A percentile compares a stretch with the other conserved stretches of the same genome.
These are phyloP conservation scores for Hypoxylon subgilvum DNA, from an alignment of 495 filamentous ascomycete genomes.

Conservation along the genomic window DNA sequence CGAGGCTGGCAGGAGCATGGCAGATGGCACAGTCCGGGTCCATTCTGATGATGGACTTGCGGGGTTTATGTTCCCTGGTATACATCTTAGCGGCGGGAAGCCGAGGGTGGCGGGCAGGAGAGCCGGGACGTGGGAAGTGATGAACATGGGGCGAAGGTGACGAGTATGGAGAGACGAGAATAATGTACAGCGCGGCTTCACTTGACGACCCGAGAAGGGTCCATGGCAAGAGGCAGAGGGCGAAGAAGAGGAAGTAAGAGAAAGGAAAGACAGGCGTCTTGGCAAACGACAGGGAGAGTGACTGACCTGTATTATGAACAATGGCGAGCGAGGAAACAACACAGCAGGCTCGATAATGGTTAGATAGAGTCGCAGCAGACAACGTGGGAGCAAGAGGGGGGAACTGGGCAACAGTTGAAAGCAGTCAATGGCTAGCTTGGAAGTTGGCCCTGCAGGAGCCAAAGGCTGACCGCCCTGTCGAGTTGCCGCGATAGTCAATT, in stretches of 20 bases:
- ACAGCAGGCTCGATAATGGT: conserved; percentile 35
- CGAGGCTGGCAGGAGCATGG: conserved; percentile 63
- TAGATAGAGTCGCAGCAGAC: conserved; percentile 44
- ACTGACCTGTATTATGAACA: conserved; percentile 52
- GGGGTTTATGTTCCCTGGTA: conserved; percentile 52
- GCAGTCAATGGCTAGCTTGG: conserved; percentile 44
- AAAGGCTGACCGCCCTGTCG: conserved; percentile 41
- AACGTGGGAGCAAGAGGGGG: conserved; percentile 45
- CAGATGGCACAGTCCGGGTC: conserved; percentile 77
- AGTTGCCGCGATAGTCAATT: conserved; percentile 43
- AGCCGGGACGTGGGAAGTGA: conserved; percentile 36
- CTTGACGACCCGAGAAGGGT: conserved; percentile 44
- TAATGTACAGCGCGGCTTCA: conserved; percentile 44
- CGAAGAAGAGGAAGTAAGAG: conserved; percentile 41
- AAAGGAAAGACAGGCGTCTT: conserved; percentile 32
- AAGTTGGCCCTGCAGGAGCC: conserved; percentile 39
- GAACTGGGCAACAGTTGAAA: conserved; percentile 35
- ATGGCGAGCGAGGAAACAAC: conserved; percentile 45
- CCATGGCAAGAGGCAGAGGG: conserved; percentile 37
- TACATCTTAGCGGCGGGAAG: conserved; percentile 57
- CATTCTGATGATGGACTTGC: conserved; percentile 62
- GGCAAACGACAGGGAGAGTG: conserved; percentile 38
- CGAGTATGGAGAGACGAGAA: conserved; percentile 30
- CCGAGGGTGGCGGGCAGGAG: conserved; percentile 40
- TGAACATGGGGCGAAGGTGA: conserved; percentile 37